Evolutionary conservation across 306 rosid genomes (phyloP).

Genomic region (Castanea mollissima): DNA sequence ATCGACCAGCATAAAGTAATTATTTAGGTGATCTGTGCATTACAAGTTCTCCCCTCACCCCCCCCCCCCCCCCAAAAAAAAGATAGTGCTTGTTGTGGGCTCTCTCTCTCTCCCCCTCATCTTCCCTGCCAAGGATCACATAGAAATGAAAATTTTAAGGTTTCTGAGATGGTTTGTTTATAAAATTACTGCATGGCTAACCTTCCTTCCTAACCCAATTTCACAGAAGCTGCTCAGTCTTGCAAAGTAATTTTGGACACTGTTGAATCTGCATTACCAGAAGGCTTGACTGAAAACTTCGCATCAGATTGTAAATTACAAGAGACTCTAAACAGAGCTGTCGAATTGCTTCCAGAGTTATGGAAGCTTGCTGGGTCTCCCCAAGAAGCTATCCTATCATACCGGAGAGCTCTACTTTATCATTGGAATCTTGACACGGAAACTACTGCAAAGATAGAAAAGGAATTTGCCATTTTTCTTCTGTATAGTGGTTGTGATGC

Average conservation of each 20-base stretch:
- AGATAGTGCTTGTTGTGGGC: no score
- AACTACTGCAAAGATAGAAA: slow-evolving; percentile 62
- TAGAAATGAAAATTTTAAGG: not conserved
- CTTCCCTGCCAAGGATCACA: no score
- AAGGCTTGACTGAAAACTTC: slow-evolving; percentile 67
- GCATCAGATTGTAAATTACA: slow-evolving; percentile 66
- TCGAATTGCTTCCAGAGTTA: slow-evolving; percentile 80
- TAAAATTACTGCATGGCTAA: not conserved
- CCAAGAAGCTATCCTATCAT: slow-evolving; percentile 72
- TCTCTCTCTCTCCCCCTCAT: no score
- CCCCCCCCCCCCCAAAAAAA: no score
- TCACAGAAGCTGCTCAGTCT: slow-evolving; percentile 84
- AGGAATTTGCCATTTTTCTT: slow-evolving; percentile 81
- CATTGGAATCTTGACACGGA: slow-evolving; percentile 66
- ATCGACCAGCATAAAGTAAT: not conserved
- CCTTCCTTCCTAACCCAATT: slow-evolving; percentile 5
- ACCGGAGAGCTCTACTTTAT: slow-evolving; percentile 70
- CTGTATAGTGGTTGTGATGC: slow-evolving; percentile 87
- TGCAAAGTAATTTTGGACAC: slow-evolving; percentile 81
- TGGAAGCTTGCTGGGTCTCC: slow-evolving; percentile 70
- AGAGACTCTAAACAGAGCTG: slow-evolving; percentile 60
- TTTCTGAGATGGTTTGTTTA: not conserved
- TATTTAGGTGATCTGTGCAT: not conserved
- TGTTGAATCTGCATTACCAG: slow-evolving; percentile 82
- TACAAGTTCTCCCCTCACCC: no score